Base-by-base conservation (phyloP, 1,284 basidiomycete genomes). In the Xerocomus alliaceus region DNA sequence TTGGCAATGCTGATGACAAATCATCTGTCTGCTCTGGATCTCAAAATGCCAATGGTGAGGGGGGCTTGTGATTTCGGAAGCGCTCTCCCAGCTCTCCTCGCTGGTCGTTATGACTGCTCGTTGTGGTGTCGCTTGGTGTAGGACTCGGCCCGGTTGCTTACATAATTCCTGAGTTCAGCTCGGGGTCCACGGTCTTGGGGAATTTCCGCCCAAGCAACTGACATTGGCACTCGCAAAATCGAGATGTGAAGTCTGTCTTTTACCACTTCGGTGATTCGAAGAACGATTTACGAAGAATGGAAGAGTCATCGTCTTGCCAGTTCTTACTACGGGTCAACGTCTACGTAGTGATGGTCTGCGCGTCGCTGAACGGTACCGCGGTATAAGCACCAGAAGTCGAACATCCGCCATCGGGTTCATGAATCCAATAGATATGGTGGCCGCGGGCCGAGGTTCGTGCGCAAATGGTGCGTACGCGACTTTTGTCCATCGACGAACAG, bases 371-470 rank as follows among this genome's bases (percentile, higher is more conserved):
- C 49, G 37, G 17, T 45, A 57, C 53, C 41, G 41, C 20, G 22
- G 28, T 41, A 28, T 52, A 45, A 56, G 35, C 26, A 42, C 37
- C 18, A 45, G 53, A 62, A 57, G 7, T n/a, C 49, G 69, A 52
- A 58, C 46, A 58, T 72, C 65, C 70, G 68, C 70, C 68, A 72
- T 66, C 58, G 68, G 51, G 45, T 3, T 54, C 34, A 56, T 54
- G 56, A 41, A 47, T n/a, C 9, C 54, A 56, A 56, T 47, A 31
- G 35, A 50, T n/a, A 22, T 20, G 44, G 28, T 7, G 32, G 32
- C 26, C 20, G 20, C 54, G 31, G 24, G 24, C 18, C 2, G 15
- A 18, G 17, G 12, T 29, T 39, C 26, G 32, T 50, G 48, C n/a
- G 18, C 31, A 28, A 53, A 35, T n/a, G 52, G 63, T 66, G 32